Conservation (phyloP, 2,329 filamentous ascomycete genomes). For the Xylaria arbuscula region DNA sequence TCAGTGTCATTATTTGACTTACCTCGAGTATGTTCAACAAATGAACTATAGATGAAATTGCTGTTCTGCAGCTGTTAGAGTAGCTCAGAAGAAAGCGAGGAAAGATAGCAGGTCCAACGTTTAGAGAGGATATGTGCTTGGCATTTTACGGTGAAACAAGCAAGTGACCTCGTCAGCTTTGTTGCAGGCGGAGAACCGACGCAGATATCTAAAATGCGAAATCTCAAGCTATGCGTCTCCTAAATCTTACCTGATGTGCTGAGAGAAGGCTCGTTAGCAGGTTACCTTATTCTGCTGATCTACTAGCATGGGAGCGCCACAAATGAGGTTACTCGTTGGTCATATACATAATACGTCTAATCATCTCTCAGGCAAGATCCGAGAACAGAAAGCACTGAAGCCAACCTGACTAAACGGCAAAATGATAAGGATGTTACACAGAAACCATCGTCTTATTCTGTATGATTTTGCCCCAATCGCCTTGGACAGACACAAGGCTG, state of each 20-base stretch:
- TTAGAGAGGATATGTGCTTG: background rate
- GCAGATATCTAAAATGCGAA: background rate
- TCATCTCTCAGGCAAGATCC: too few relatives aligned
- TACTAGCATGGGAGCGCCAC: background rate
- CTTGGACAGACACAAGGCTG: background rate
- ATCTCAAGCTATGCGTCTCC: background rate
- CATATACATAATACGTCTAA: too few relatives aligned
- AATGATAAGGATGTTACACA: background rate
- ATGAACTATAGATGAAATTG: background rate
- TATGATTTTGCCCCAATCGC: background rate
- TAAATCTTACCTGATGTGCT: background rate
- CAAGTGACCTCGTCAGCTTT: background rate
- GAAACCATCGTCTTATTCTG: background rate
- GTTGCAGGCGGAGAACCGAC: background rate
- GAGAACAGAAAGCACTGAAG: background rate
- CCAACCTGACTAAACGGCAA: background rate
- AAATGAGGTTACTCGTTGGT: background rate
- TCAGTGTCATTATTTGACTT: too few relatives aligned
- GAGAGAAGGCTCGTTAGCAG: background rate
- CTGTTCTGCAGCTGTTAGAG: background rate
- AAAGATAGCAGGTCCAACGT: background rate
- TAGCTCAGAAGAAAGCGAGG: background rate
- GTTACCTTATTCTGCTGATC: background rate
- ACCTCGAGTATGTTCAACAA: too few relatives aligned
- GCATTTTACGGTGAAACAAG: background rate